Percentiles rank a stretch among this genome's conserved stretches.
Evolutionary conservation across 495 filamentous ascomycete genomes (phyloP).

Genomic region (Talaromyces liani): DNA sequence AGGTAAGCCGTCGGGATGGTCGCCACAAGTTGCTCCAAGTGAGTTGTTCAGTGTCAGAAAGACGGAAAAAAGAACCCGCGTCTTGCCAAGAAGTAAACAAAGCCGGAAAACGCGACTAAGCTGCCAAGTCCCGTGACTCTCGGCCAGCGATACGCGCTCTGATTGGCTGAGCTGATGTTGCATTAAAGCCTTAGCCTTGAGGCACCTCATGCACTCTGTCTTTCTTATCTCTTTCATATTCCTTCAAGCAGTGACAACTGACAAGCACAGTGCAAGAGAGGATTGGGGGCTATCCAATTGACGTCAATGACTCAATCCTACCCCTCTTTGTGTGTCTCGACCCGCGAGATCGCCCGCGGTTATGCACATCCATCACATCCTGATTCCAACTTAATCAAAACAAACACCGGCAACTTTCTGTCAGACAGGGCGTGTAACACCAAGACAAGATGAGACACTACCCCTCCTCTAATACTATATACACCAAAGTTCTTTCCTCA

Average conservation of each 20-base stretch:
- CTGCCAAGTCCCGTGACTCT: background rate
- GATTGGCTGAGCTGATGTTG: background rate
- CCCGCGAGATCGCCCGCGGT: background rate
- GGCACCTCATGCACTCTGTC: background rate
- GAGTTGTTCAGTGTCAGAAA: too few species aligned
- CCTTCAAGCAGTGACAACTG: too few species aligned
- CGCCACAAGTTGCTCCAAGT: too few species aligned
- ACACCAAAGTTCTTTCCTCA: too few species aligned
- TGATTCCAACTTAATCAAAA: background rate
- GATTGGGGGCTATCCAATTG: background rate
- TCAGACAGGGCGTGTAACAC: background rate
- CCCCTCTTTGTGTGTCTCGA: background rate
- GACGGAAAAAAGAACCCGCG: background rate
- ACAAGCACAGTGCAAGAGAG: background rate
- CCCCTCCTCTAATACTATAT: background rate
- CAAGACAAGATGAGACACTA: background rate
- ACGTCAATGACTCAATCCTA: background rate
- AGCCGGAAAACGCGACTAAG: background rate
- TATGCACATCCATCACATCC: background rate
- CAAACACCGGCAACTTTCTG: background rate
- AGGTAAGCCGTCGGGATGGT: background rate
- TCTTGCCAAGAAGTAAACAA: conserved; percentile 4
- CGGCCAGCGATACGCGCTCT: background rate
- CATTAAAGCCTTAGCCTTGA: background rate
- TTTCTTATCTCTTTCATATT: background rate